Percentiles rank a stretch among this genome's conserved stretches.
Conservation (phyloP, 257 asterid genomes). For the Scutellaria baicalensis region DNA sequence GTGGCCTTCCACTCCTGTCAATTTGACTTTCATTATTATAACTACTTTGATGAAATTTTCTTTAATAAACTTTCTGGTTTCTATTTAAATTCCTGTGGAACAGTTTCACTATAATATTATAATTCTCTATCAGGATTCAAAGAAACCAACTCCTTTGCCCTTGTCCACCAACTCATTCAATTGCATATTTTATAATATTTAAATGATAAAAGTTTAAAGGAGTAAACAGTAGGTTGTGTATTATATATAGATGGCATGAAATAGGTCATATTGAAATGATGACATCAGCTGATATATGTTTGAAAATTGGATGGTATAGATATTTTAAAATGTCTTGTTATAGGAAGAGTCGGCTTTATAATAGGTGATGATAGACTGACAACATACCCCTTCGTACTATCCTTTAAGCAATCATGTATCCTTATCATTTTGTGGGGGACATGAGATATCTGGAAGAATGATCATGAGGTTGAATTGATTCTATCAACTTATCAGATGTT, state of each 20-base stretch:
- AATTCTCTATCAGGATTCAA: background rate
- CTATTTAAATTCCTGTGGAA: background rate
- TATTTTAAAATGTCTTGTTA: no score
- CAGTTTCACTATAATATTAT: background rate
- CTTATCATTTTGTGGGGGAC: background rate
- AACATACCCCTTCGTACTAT: background rate
- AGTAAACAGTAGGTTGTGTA: background rate
- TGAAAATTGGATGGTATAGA: background rate
- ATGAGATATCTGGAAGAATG: background rate
- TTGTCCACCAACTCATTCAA: slow-evolving; percentile 4
- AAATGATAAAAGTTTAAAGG: background rate
- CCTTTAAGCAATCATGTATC: background rate
- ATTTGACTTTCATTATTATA: slow-evolving; percentile 27
- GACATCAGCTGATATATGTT: background rate
- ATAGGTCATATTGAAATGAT: background rate
- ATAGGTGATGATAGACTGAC: background rate
- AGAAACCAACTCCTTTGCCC: background rate
- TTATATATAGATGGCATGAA: background rate
- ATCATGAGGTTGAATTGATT: background rate
- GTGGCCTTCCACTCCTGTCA: slow-evolving; percentile 52
- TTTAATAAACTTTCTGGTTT: background rate
- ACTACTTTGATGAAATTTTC: background rate
- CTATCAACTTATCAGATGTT: background rate
- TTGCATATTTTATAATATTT: background rate
- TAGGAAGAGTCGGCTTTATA: no score